These are phyloP conservation scores for Phialophora chinensis DNA, from an alignment of 2,329 filamentous ascomycete genomes.

Conservation along the genomic window DNA sequence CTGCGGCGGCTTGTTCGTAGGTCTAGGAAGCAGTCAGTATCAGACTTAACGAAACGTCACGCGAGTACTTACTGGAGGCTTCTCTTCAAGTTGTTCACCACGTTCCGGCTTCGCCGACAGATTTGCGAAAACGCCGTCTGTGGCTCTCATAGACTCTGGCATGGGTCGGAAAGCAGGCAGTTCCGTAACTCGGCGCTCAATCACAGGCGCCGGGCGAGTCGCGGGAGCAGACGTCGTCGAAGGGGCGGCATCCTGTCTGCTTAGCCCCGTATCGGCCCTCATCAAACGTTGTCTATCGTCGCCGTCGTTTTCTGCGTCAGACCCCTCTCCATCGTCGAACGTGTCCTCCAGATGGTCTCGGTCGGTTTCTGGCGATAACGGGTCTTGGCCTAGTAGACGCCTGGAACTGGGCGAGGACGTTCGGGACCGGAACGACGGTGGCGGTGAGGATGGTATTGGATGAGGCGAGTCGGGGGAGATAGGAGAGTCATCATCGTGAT, in stretches of 20 bases:
- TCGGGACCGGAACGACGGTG: constrained; percentile 86
- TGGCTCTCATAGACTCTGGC: constrained; percentile 58
- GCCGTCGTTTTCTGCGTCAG: constrained; percentile 72
- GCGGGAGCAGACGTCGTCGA: constrained; percentile 15
- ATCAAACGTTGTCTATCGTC: constrained; percentile 89
- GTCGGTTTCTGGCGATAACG: constrained; percentile 66
- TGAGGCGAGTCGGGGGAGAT: constrained; percentile 41
- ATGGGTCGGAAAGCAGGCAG: constrained; percentile 56
- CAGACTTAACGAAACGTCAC: background rate
- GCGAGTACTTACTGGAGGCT: constrained; percentile 77
- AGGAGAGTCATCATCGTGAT: constrained; percentile 44
- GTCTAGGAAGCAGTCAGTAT: constrained; percentile 65
- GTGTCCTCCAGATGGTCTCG: constrained; percentile 82
- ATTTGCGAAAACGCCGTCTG: constrained; percentile 96
- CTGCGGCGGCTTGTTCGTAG: constrained; percentile 96
- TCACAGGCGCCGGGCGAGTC: constrained; percentile 32
- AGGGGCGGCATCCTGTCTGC: constrained; percentile 23
- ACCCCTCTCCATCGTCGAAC: constrained; percentile 81
- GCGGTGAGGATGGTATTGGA: constrained; percentile 50
- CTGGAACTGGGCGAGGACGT: constrained; percentile 69
- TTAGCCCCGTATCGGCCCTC: constrained; percentile 61
- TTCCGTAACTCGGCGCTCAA: constrained; percentile 59
- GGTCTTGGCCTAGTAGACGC: constrained; percentile 60
- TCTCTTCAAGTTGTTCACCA: constrained; percentile 82
- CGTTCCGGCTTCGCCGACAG: constrained; percentile 86